Evolutionary conservation across 2,329 filamentous ascomycete genomes (phyloP).

Genomic region (Monilinia vaccinii-corymbosi): DNA sequence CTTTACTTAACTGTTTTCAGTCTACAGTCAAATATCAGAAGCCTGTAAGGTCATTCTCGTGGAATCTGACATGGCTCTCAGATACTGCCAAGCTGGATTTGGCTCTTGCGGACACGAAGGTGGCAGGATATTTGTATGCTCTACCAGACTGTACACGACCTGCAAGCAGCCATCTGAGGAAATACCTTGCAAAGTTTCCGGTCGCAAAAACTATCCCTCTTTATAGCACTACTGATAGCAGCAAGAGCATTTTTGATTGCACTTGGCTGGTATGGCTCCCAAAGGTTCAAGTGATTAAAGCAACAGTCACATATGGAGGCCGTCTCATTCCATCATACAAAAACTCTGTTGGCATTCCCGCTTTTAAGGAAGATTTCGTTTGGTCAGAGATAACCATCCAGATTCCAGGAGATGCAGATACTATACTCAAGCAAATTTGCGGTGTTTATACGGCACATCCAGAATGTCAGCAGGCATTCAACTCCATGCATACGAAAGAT

Average conservation of each 20-base stretch:
- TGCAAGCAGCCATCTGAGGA: slow-evolving; percentile 32
- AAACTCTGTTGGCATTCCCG: background rate
- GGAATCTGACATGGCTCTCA: slow-evolving; percentile 34
- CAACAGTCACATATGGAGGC: slow-evolving; percentile 32
- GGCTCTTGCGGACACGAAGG: slow-evolving; percentile 25
- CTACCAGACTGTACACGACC: slow-evolving; percentile 19
- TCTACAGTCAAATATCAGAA: slow-evolving; percentile 30
- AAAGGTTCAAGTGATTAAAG: slow-evolving; percentile 28
- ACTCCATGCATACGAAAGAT: slow-evolving; percentile 38
- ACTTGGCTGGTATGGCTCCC: slow-evolving; percentile 38
- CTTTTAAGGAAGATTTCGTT: background rate
- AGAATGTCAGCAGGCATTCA: slow-evolving; percentile 47
- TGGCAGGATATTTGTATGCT: slow-evolving; percentile 41
- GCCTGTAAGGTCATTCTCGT: background rate
- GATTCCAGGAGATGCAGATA: slow-evolving; percentile 17
- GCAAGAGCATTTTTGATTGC: slow-evolving; percentile 31
- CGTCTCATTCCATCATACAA: slow-evolving; percentile 15
- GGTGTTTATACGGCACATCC: slow-evolving; percentile 44
- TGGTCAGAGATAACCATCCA: background rate
- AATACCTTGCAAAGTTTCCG: slow-evolving; percentile 33
- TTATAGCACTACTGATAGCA: background rate
- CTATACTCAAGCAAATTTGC: slow-evolving; percentile 25
- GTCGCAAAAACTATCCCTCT: slow-evolving; percentile 38
- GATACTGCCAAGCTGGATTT: slow-evolving; percentile 33
- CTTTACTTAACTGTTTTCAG: slow-evolving; percentile 28